phyloP scores from a whole-genome alignment of 495 filamentous ascomycete species.

The Aspergillus baeticus region DNA sequence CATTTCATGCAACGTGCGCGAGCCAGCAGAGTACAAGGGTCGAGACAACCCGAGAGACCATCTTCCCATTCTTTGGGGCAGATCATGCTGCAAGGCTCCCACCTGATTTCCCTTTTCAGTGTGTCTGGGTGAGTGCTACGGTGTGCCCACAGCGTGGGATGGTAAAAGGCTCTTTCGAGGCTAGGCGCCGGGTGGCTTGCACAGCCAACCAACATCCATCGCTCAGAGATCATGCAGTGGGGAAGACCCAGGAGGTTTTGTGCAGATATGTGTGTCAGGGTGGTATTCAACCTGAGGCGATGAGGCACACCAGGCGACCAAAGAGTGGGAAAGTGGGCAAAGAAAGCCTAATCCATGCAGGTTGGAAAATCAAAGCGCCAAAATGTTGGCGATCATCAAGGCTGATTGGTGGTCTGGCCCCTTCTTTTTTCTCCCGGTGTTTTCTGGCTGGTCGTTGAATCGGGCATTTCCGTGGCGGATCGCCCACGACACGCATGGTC shows the following conservation, averaged over 20 bases:
- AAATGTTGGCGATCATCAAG: slow-evolving; percentile 11
- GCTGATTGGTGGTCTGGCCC: slow-evolving; percentile 16
- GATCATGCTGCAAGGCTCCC: neutral
- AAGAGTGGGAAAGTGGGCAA: neutral
- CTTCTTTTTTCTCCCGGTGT: slow-evolving; percentile 13
- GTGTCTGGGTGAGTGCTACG: neutral
- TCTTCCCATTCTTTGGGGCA: neutral
- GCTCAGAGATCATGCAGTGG: neutral
- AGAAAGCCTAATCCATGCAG: slow-evolving; percentile 10
- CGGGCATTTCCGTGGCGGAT: slow-evolving; percentile 44
- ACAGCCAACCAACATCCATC: slow-evolving; percentile 9
- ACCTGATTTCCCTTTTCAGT: slow-evolving; percentile 3
- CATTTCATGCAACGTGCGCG: neutral
- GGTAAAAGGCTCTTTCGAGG: neutral
- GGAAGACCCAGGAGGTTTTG: neutral
- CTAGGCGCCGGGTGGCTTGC: slow-evolving; percentile 1
- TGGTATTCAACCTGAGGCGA: slow-evolving; percentile 9
- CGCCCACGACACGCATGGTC: slow-evolving; percentile 28
- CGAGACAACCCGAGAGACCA: neutral
- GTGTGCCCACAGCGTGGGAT: slow-evolving; percentile 14
- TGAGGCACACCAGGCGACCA: slow-evolving; percentile 9
- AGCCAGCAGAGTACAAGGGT: neutral
- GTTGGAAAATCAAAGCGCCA: slow-evolving; percentile 16
- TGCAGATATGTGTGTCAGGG: neutral
- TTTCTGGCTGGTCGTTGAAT: slow-evolving; percentile 16